These are phyloP conservation scores for Zygotorulaspora florentina DNA, from an alignment of 805 yeast species.

Conservation along the genomic window DNA sequence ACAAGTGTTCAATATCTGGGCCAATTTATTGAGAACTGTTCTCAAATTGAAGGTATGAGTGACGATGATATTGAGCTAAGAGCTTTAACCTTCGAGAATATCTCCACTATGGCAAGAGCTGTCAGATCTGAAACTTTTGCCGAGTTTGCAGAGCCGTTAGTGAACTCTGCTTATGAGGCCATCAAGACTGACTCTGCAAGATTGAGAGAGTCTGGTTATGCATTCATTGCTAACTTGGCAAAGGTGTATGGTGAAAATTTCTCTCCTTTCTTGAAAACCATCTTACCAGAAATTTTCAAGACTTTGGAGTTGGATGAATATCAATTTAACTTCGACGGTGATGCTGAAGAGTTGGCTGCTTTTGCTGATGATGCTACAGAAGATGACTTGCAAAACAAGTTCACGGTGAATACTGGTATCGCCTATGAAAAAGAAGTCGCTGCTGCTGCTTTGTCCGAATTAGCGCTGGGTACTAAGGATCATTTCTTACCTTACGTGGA, in stretches of 20 bases:
- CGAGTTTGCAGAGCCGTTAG: conserved; percentile 80
- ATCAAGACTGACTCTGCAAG: conserved; percentile 74
- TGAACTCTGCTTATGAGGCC: conserved; percentile 80
- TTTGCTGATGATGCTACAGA: conserved; percentile 49
- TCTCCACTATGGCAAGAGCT: conserved; percentile 93
- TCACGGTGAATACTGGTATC: conserved; percentile 89
- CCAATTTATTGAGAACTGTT: conserved; percentile 69
- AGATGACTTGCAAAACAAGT: conserved; percentile 63
- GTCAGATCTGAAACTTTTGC: conserved; percentile 89
- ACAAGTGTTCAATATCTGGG: conserved; percentile 76
- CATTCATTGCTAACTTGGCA: conserved; percentile 90
- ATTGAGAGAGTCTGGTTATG: conserved; percentile 91
- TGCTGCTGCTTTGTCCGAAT: conserved; percentile 82
- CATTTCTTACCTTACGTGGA: conserved; percentile 76
- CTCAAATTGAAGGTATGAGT: conserved; percentile 67
- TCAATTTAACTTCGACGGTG: conserved; percentile 55
- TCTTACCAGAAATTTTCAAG: conserved; percentile 78
- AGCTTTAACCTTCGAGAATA: conserved; percentile 88
- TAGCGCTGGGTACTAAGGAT: conserved; percentile 81
- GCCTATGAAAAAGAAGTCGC: conserved; percentile 95
- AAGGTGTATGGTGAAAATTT: conserved; percentile 90
- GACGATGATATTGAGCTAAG: conserved; percentile 89
- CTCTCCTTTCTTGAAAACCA: conserved; percentile 73
- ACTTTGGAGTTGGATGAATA: conserved; percentile 87
- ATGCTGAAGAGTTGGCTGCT: conserved; percentile 43